Conservation (phyloP, 2,329 filamentous ascomycete genomes). For the Penicillium concentricum region DNA sequence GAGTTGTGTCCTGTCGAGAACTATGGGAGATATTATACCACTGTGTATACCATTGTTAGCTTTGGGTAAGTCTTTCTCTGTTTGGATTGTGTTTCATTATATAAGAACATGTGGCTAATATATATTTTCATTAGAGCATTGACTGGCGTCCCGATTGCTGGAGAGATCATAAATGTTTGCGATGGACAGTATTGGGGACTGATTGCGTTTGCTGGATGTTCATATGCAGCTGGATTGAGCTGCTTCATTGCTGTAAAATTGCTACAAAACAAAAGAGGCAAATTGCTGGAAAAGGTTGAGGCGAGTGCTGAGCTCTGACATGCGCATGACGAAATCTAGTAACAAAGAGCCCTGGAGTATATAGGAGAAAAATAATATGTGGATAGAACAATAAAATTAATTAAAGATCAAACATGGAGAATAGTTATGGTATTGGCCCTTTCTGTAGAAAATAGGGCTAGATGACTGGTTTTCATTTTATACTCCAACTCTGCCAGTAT, state of each 20-base stretch:
- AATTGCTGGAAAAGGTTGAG: conserved; percentile 1
- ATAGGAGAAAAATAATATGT: not conserved
- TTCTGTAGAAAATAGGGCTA: not conserved
- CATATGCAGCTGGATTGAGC: conserved; percentile 16
- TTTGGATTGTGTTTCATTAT: not conserved
- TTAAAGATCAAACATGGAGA: not conserved
- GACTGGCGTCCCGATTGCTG: conserved; percentile 28
- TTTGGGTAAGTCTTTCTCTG: conserved; percentile 17
- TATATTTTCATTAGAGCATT: conserved; percentile 16
- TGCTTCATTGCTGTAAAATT: conserved; percentile 13
- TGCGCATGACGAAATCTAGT: conserved; percentile 4
- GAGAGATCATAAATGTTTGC: conserved; percentile 30
- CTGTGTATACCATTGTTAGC: conserved; percentile 33
- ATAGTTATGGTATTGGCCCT: not conserved
- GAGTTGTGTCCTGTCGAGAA: conserved; percentile 45
- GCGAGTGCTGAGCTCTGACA: conserved; percentile 5
- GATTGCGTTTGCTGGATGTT: conserved; percentile 19
- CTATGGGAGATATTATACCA: conserved; percentile 44
- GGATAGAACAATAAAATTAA: not conserved
- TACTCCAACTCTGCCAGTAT: not conserved
- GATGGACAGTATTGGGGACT: conserved; percentile 29
- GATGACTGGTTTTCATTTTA: not conserved
- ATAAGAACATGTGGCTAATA: conserved; percentile 2
- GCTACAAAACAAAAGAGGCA: conserved; percentile 5
- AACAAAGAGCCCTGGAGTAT: not conserved